Evolutionary conservation across 2,329 filamentous ascomycete genomes (phyloP), one percentile per base, ranked within the genome.

Genomic region (Zymoseptoria pseudotritici): DNA sequence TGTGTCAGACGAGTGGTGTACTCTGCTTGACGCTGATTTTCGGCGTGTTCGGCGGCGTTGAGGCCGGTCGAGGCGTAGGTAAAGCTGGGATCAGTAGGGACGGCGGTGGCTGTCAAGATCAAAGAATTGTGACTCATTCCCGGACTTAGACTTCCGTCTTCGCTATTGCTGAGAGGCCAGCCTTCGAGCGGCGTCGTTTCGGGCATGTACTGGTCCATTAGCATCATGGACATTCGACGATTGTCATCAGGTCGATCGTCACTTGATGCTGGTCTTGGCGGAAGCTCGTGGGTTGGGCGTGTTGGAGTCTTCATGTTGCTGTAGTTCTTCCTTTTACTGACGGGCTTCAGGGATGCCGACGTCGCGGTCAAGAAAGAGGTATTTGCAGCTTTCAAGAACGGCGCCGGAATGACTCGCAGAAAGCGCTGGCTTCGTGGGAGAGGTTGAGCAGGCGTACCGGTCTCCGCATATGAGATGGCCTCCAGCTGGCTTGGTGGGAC

Each of bases 401-500:
- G 90, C 0, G 92, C 93, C 0, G 94, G 94, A 0, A 99, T 80
- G 0, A 91, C 91, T 21, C 94, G 86, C 2, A 99, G 83, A 63
- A 99, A 92, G 55, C 91, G 86, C 72, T 99, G 94, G 1, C 91
- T 91, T 5, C 93, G 91, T 3, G 94, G 94, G 52, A 99, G 87
- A 4, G 91, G 89, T 65, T 91, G 92, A 0, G 87, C 87, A 0
- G 92, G 92, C 0, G 90, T 88, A 3, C 88, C 75, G 2, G 70
- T 67, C 17, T 67, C 61, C 8, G 69, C 63, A 72, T 78, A 55
- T 67, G 69, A 68, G 65, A 92, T 87, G 19, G 88, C 86, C 57
- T 86, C 91, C 80, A 96, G 88, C 72, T 96, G 91, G 4, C 91
- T 97, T 0, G 94, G 94, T 1, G 94, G 94, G 53, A 99, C 97